Conservation (phyloP, 768 basidiomycete species). For the Leccinum barrowsii region DNA sequence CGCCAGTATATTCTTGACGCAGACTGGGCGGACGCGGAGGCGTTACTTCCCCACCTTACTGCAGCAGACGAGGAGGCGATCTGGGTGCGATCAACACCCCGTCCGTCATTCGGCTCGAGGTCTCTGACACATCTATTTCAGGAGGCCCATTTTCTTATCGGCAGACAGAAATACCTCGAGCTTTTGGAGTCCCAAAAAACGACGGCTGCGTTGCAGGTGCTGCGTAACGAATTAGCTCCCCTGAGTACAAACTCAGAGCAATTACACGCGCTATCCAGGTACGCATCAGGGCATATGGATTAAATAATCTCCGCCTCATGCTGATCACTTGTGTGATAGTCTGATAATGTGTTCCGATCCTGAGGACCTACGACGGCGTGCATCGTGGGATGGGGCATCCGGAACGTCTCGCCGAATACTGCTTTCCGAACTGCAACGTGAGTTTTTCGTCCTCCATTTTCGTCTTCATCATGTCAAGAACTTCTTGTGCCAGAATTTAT, state of each 20-base stretch:
- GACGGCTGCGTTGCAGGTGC: slow-evolving; percentile 76
- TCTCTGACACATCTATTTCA: slow-evolving; percentile 34
- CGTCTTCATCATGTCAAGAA: background rate
- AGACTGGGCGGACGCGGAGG: slow-evolving; percentile 76
- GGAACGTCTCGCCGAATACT: slow-evolving; percentile 69
- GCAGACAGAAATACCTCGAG: slow-evolving; percentile 95
- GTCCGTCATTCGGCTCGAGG: slow-evolving; percentile 6
- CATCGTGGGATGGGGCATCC: slow-evolving; percentile 86
- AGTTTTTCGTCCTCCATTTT: slow-evolving; percentile 16
- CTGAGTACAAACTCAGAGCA: slow-evolving; percentile 42
- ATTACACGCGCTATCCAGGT: no score
- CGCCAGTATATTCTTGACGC: slow-evolving; percentile 76
- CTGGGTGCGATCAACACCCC: slow-evolving; percentile 48
- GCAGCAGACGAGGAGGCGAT: slow-evolving; percentile 64
- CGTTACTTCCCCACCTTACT: slow-evolving; percentile 62
- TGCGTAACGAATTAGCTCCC: slow-evolving; percentile 87
- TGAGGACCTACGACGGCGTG: slow-evolving; percentile 75
- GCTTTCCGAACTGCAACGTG: slow-evolving; percentile 81
- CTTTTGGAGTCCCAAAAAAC: slow-evolving; percentile 78
- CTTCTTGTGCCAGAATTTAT: slow-evolving; percentile 63
- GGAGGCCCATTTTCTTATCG: slow-evolving; percentile 84
- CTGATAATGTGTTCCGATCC: slow-evolving; percentile 38
- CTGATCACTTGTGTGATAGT: no score
- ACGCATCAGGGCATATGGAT: no score
- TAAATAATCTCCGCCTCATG: no score